Conservation (phyloP, 176 grass and related monocot species). For the Stipa capillata region DNA sequence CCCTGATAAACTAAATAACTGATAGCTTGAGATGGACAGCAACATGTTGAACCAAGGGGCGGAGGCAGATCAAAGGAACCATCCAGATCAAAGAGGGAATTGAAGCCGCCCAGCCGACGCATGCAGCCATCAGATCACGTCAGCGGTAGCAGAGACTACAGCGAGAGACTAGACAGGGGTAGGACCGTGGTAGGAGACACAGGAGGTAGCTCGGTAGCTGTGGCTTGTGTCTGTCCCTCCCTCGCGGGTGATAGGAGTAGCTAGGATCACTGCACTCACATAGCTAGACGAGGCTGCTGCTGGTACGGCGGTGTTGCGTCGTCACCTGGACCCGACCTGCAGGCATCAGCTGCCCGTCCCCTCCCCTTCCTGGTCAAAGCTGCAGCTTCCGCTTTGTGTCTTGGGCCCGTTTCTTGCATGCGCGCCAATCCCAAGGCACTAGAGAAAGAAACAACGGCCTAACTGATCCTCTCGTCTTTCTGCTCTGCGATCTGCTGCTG, state of each 20-base stretch:
- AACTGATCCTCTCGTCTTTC: neutral
- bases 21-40: no score
- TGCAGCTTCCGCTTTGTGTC: conserved; percentile 25
- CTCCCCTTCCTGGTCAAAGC: conserved; percentile 25
- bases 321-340: conserved; percentile 18
- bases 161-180: neutral
- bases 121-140: neutral
- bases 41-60: no score
- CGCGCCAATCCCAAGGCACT: conserved; percentile 31
- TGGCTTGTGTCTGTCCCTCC: neutral
- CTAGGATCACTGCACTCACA: neutral
- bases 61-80: no score
- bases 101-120: neutral
- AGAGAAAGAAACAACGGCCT: neutral
- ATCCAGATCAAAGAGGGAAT: no score
- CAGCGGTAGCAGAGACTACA: neutral
- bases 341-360: neutral
- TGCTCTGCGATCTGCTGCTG: no score
- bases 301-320: conserved; percentile 27
- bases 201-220: no score
- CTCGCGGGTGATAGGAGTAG: neutral
- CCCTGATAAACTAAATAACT: no score
- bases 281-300: neutral
- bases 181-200: no score
- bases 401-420: neutral